Conservation (phyloP, 164 flowering plant genomes). For the Umbilicus rupestris region DNA sequence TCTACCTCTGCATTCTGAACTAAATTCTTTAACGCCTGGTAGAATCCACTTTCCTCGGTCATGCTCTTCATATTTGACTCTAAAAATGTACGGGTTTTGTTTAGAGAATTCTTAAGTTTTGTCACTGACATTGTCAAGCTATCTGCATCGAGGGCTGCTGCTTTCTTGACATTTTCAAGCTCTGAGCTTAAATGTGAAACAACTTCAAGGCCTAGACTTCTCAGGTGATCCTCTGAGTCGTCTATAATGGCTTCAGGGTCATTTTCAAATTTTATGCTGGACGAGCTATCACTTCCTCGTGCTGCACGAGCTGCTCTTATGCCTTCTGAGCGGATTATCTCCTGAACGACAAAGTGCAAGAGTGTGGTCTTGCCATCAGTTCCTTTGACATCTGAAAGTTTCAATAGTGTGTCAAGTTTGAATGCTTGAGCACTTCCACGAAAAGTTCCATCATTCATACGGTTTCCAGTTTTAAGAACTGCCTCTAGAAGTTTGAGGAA, state of each 20-base stretch:
- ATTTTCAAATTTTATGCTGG: constrained; percentile 51
- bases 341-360: constrained; percentile 84
- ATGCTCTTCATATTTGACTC: constrained; percentile 39
- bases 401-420: constrained; percentile 89
- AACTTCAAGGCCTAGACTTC: constrained; percentile 69
- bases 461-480: constrained; percentile 83
- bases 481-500: constrained; percentile 92
- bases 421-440: constrained; percentile 97
- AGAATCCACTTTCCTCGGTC: constrained; percentile 44
- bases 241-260: constrained; percentile 25
- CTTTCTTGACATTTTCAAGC: constrained; percentile 71
- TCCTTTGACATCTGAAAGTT: constrained; percentile 87
- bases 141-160: constrained; percentile 69
- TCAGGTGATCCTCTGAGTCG: constrained; percentile 45
- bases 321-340: constrained; percentile 87
- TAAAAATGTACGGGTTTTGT: constrained; percentile 38
- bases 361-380: constrained; percentile 89
- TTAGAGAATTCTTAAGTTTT: constrained; percentile 37
- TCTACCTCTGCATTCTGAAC: constrained; percentile 61
- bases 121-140: constrained; percentile 42
- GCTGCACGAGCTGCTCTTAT: constrained; percentile 54
- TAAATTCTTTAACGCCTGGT: constrained; percentile 37
- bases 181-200: constrained; percentile 59
- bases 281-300: constrained; percentile 36
- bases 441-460: constrained; percentile 93